Percentiles rank a stretch among this genome's conserved stretches.
These are phyloP conservation scores for Pelargonium citronellum DNA, from an alignment of 441 rosid genomes.

Conservation along the genomic window DNA sequence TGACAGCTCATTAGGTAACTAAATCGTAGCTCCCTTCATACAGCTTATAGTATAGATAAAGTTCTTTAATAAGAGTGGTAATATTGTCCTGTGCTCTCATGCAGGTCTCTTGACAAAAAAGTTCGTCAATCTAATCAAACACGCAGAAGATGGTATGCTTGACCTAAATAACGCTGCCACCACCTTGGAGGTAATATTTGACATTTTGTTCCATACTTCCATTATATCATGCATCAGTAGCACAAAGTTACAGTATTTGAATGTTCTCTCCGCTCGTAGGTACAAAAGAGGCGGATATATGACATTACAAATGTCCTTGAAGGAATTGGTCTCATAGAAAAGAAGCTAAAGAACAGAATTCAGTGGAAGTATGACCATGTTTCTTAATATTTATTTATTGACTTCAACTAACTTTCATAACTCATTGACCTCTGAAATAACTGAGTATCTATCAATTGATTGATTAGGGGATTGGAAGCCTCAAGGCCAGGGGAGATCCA, in stretches of 20 bases:
- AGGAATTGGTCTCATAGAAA: conserved; percentile 96
- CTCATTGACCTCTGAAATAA: not conserved
- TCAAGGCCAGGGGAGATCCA: conserved; percentile 72
- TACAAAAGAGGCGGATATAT: conserved; percentile 94
- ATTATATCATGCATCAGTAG: conserved; percentile 2
- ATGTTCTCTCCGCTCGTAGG: conserved; percentile 42
- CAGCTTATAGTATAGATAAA: too few species aligned
- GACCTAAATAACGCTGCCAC: conserved; percentile 92
- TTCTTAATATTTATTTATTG: conserved; percentile 6
- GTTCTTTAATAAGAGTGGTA: conserved; percentile 7
- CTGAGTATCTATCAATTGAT: conserved; percentile 14
- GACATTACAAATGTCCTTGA: conserved; percentile 97
- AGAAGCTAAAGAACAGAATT: conserved; percentile 90
- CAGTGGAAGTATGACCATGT: conserved; percentile 79
- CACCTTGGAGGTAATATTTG: conserved; percentile 64
- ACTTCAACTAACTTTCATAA: not conserved
- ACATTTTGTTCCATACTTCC: conserved; percentile 8
- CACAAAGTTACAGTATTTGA: conserved; percentile 20
- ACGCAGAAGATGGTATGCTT: conserved; percentile 91
- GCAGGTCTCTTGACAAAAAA: conserved; percentile 93
- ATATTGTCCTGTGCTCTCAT: conserved; percentile 25
- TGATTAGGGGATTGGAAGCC: conserved; percentile 73
- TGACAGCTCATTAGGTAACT: conserved; percentile 92
- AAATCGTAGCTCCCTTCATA: not conserved
- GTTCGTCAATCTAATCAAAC: conserved; percentile 87